phyloP scores from a whole-genome alignment of 73 alveolate species.

The Breviolum minutum region DNA sequence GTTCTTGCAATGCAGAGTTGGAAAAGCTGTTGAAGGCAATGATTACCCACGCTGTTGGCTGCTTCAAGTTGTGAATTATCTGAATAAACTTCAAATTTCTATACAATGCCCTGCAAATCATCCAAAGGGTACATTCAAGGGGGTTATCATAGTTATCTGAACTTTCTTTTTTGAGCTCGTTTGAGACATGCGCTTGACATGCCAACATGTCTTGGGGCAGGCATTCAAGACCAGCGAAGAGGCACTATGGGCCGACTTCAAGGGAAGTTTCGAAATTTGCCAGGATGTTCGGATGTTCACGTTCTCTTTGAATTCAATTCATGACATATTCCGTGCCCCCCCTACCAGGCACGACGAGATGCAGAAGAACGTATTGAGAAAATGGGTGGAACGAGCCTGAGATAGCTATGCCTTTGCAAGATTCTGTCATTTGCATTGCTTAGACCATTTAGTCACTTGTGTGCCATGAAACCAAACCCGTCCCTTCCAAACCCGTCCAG shows the following conservation, averaged over 20 bases:
- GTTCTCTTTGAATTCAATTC: not conserved
- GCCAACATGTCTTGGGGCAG: not conserved
- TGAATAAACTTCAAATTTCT: not conserved
- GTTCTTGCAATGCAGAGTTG: conserved; percentile 36
- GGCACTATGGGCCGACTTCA: not conserved
- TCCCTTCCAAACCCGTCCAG: too few relatives aligned
- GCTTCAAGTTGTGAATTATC: too few relatives aligned
- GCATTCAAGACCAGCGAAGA: conserved; percentile 46
- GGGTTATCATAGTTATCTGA: not conserved
- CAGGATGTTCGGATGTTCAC: not conserved
- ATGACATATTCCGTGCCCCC: too few relatives aligned
- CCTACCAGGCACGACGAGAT: conserved; percentile 25
- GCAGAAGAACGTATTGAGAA: conserved; percentile 61
- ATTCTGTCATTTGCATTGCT: too few relatives aligned
- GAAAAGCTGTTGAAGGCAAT: conserved; percentile 48
- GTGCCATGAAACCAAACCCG: not conserved
- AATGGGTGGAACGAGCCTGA: conserved; percentile 46
- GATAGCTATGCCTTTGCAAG: not conserved
- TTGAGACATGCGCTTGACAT: not conserved
- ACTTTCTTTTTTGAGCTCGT: not conserved
- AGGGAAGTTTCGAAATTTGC: not conserved
- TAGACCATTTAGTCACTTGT: too few relatives aligned
- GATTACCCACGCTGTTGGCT: too few relatives aligned
- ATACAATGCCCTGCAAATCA: not conserved
- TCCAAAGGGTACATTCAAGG: not conserved